Evolutionary conservation across 352 stramenopile species (phyloP), one percentile per base, ranked within the genome.

Genomic region (Globisporangium polare): DNA sequence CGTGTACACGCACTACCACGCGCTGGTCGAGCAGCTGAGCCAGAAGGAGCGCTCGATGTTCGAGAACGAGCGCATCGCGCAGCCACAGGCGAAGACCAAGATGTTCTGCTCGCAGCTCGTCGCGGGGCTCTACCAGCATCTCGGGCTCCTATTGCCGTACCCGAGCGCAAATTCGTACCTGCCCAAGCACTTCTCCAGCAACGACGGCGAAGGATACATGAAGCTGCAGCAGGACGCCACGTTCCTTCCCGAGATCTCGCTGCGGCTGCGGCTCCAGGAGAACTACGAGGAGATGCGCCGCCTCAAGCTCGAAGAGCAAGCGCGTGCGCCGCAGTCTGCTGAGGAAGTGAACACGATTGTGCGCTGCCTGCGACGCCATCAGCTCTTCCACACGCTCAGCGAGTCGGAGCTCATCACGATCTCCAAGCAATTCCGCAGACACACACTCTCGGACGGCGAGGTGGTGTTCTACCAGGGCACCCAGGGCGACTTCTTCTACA

Each of bases 51-150:
- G 84, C 12, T 93, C 84, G 2, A 68, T 93, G 15, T 95, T 94
- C 62, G 85, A 93, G 70, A 95, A 94, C 63, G 80, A 86, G 27
- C 71, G 84, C 24, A 73, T 86, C 31, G 63, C 63, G 15, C 67
- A 77, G 37, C 66, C 78, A 18, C 54, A 60, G 8, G 68, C 73
- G 12, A 63, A 67, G 45, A 71, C 66, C 56, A 90, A 91, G 53
- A 83, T 88, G 70, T 94, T 94, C 61, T 95, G 87, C 70, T 93
- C 85, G 39, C 83, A 95, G 61, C 69, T 95, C 31, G 80, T 89
- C 9, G 85, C 87, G 0, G 72, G 74, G 1, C 61, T 95, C 46
- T 95, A 94, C 62, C 87, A 95, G 63, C 79, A 93, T 35, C 60
- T 95, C 2, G 83, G 82, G 2, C 53, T 94, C 10, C 55, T 95